phyloP scores from a whole-genome alignment of 352 stramenopile genomes.

The Phytopythium vexans region DNA sequence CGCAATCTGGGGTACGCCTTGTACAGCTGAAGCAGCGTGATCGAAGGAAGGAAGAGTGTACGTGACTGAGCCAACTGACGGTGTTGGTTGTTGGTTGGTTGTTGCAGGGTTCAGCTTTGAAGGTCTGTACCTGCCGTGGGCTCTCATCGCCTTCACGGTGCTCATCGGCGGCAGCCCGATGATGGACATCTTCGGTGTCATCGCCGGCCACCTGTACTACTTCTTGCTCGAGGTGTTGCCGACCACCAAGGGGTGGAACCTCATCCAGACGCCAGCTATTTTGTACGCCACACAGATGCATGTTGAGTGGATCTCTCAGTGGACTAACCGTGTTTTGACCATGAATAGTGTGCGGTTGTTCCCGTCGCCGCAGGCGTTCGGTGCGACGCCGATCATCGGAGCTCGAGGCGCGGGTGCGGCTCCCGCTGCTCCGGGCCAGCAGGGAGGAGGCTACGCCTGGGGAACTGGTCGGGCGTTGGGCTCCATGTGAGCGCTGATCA shows the following conservation, averaged over 20 bases:
- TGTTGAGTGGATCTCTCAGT: not conserved
- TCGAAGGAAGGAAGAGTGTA: not conserved
- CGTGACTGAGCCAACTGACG: not conserved
- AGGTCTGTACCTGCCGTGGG: slow-evolving; percentile 86
- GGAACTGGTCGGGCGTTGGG: slow-evolving; percentile 59
- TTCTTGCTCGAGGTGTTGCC: slow-evolving; percentile 87
- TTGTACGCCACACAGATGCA: slow-evolving; percentile 53
- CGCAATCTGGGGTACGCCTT: slow-evolving; percentile 72
- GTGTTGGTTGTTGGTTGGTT: not conserved
- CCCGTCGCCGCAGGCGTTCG: slow-evolving; percentile 48
- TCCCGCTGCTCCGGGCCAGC: slow-evolving; percentile 23
- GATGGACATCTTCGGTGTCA: slow-evolving; percentile 82
- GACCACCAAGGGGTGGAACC: slow-evolving; percentile 78
- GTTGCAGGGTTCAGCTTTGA: slow-evolving; percentile 79
- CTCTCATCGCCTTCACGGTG: slow-evolving; percentile 86
- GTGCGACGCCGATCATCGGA: slow-evolving; percentile 58
- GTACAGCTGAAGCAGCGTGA: too few species aligned
- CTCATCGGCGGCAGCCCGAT: slow-evolving; percentile 85
- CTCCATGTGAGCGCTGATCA: not conserved
- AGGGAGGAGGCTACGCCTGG: slow-evolving; percentile 65
- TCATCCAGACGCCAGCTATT: slow-evolving; percentile 76
- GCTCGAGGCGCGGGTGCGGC: slow-evolving; percentile 29
- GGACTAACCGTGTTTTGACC: not conserved
- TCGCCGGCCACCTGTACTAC: slow-evolving; percentile 89
- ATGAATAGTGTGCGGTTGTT: slow-evolving; percentile 56